Percentiles rank a stretch among this genome's conserved stretches.
These are phyloP conservation scores for Metarhizium sp. DNA, from an alignment of 2,329 filamentous ascomycete species.

Conservation along the genomic window DNA sequence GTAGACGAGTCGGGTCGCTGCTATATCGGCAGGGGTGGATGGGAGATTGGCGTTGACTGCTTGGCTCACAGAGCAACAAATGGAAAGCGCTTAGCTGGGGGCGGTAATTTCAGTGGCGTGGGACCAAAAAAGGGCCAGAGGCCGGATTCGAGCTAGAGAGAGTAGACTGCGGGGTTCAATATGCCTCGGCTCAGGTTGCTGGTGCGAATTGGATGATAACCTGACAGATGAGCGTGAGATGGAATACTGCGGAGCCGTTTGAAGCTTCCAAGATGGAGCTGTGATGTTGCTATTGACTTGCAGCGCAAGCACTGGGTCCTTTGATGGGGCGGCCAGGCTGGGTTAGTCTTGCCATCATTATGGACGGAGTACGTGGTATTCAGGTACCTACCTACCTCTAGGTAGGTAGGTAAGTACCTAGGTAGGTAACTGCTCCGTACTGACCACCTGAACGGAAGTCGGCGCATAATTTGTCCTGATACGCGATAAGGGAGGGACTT, in stretches of 20 bases:
- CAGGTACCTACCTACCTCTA: neutral
- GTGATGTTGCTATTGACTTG: too few species aligned
- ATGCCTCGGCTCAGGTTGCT: neutral
- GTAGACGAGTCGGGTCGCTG: neutral
- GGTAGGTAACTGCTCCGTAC: too few species aligned
- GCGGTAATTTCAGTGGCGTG: neutral
- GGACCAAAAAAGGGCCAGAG: too few species aligned
- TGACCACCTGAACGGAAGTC: conserved; percentile 4
- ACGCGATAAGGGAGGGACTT: conserved; percentile 8
- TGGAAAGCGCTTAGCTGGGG: neutral
- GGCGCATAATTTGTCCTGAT: conserved; percentile 11
- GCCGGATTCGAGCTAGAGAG: neutral
- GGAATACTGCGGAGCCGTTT: neutral
- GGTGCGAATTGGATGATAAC: neutral
- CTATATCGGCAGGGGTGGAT: neutral
- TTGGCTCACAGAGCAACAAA: neutral
- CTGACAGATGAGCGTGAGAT: neutral
- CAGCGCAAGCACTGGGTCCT: too few species aligned
- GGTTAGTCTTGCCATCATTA: too few species aligned
- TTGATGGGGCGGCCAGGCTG: too few species aligned
- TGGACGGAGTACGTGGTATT: too few species aligned
- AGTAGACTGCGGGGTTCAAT: neutral
- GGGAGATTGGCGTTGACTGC: conserved; percentile 1
- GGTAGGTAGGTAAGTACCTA: too few species aligned
- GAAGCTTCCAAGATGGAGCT: too few species aligned